Base-by-base conservation (phyloP, 2,329 filamentous ascomycete species). In the Hypoxylon sp. region DNA sequence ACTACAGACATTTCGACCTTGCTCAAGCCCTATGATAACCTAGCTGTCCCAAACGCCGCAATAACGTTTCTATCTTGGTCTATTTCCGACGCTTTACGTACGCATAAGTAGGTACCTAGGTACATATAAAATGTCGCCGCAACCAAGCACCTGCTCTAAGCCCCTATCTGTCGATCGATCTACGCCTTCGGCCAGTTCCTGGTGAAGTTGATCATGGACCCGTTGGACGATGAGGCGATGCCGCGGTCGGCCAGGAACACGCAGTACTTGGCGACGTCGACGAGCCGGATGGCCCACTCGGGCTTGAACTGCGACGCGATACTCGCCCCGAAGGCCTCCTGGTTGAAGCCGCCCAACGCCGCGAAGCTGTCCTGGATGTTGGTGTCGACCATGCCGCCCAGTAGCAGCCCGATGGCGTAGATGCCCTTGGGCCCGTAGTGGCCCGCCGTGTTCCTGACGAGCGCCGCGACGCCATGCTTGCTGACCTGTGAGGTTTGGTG, bases 401-500 rank as follows among this genome's bases (percentile, higher is more conserved):
- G 76, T 66, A 83, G 72, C 56, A 87, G 72, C 3, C 80, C 81
- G 37, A 85, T 79, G 65, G 78, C 80, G 51, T 80, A 79, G 62
- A 88, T 84, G 22, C 84, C 84, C 71, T 83, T 82, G 19, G 75
- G 74, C 1, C 79, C 80, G 68, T 88, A 88, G 70, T 79, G 84
- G 0, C 80, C 79, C 1, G 85, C 85, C 15, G 84, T 88, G 75
- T 83, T 88, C 74, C 84, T 85, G 6, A 84, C 87, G 59, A 87
- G 71, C 1, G 81, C 84, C 3, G 84, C 68, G 17, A 86, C 70
- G 13, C 80, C 84, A 65, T 86, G 83, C 72, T 87, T 86, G 72
- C 78, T 80, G 2, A 79, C 78, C 65, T 68, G 20, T 17, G 43
- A 10, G 81, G 8, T 4, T 7, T 19, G 84, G 68, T 85, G 46